phyloP scores from a whole-genome alignment of 2,329 filamentous ascomycete species.

The Botrytis elliptica region DNA sequence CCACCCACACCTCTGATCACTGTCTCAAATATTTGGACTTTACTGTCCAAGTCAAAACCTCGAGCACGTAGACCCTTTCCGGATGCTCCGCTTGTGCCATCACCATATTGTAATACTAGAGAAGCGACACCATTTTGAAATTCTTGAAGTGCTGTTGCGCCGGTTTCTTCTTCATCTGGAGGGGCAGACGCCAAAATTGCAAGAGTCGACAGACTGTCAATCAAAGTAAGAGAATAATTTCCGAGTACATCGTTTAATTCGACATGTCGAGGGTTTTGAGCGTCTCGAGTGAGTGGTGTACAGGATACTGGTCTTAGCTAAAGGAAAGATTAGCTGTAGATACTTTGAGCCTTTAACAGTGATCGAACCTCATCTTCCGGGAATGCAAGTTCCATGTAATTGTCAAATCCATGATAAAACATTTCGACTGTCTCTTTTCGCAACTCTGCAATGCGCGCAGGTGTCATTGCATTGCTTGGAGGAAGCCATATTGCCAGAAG shows the following conservation, averaged over 20 bases:
- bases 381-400: slow-evolving; percentile 91
- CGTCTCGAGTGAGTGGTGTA: slow-evolving; percentile 78
- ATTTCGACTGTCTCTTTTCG: slow-evolving; percentile 67
- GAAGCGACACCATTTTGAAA: slow-evolving; percentile 79
- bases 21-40: slow-evolving; percentile 98
- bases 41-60: slow-evolving; percentile 94
- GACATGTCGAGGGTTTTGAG: slow-evolving; percentile 72
- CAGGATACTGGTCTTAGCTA: slow-evolving; percentile 84
- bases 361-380: slow-evolving; percentile 81
- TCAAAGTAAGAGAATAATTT: slow-evolving; percentile 93
- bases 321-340: slow-evolving; percentile 11
- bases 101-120: slow-evolving; percentile 81
- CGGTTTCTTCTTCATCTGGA: slow-evolving; percentile 51
- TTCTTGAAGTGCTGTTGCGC: slow-evolving; percentile 62
- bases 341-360: not conserved
- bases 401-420: slow-evolving; percentile 96
- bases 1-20: slow-evolving; percentile 92
- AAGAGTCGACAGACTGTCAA: slow-evolving; percentile 92
- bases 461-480: slow-evolving; percentile 48
- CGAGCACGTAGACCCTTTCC: slow-evolving; percentile 70
- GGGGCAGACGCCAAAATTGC: slow-evolving; percentile 84
- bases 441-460: slow-evolving; percentile 54
- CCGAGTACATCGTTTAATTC: slow-evolving; percentile 94
- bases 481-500: slow-evolving; percentile 33
- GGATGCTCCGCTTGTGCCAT: slow-evolving; percentile 67